Percentiles rank a stretch among this genome's conserved stretches.
phyloP scores from a whole-genome alignment of 257 asterid genomes.

The Gentiana macrophylla region DNA sequence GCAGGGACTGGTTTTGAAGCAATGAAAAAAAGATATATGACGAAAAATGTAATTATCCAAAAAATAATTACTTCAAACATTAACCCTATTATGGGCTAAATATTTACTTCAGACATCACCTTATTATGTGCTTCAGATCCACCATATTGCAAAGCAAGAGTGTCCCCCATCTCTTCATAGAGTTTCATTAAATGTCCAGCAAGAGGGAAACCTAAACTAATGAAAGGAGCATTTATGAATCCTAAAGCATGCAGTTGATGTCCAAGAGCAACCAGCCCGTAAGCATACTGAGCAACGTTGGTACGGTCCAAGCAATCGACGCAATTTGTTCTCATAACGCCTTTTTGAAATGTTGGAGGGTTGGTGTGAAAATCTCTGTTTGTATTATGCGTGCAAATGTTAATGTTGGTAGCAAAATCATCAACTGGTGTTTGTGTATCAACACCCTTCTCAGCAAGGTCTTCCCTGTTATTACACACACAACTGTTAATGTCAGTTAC shows the following conservation, averaged over 20 bases:
- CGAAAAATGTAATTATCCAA: no score
- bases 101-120: constrained; percentile 26
- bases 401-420: constrained; percentile 10
- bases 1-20: no score
- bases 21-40: no score
- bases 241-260: constrained; percentile 78
- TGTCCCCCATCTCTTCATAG: constrained; percentile 94
- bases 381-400: constrained; percentile 9
- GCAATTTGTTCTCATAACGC: constrained; percentile 90
- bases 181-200: constrained; percentile 73
- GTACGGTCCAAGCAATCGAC: constrained; percentile 97
- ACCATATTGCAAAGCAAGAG: constrained; percentile 89
- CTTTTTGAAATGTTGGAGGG: constrained; percentile 59
- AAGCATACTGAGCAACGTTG: constrained; percentile 88
- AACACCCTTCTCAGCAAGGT: constrained; percentile 27
- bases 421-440: constrained; percentile 10
- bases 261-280: constrained; percentile 77
- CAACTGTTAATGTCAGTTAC: no score
- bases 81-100: no score
- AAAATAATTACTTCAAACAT: no score
- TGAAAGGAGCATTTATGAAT: constrained; percentile 31
- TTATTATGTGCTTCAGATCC: constrained; percentile 98
- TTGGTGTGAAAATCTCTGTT: constrained; percentile 19
- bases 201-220: constrained; percentile 48
- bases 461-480: background rate